Evolutionary conservation across 495 filamentous ascomycete species (phyloP), one percentile per base, ranked within the genome.

Genomic region (Stereocaulon alpinum): DNA sequence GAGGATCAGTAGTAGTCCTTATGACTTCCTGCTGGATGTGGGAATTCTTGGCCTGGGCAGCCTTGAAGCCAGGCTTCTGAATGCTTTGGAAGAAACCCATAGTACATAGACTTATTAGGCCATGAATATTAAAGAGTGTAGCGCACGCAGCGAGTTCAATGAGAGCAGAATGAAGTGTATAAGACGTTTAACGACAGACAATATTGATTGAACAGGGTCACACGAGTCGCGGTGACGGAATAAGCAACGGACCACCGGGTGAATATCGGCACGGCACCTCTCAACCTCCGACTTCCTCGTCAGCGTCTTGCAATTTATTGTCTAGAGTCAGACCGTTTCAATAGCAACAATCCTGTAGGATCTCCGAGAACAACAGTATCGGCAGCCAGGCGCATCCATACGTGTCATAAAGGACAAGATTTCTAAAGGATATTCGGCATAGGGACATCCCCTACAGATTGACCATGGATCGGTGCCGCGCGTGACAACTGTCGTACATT

Each of bases 51-150:
- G 76, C 66, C 57, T 80, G 76, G 54, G 80, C 64, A 22, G 77
- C 76, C 45, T 76, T 75, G 44, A 66, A 71, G 62, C 76, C 76
- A 68, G 74, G 73, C 71, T 78, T 80, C 54, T 80, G 78, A 56
- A 81, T 71, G 63, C 79, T 75, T 64, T 80, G 76, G 64, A 81
- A 81, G 67, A 78, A 78, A 55, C 77, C 77, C 78, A 80, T 80
- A 57, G 37, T 55, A 18, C 0, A 32, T 3, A 29, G 27, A 7
- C 30, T 40, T 34, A 40, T 32, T n/a, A 54, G 29, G 17, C 12
- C 43, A 62, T 53, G 22, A 62, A 22, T 6, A 41, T 42, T 9
- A 50, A 51, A 45, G 58, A 40, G 40, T 44, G 41, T 45, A 10
- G 30, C 5, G 18, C 32, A 17, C 12, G 15, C 24, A 54, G 32